A percentile compares a stretch with the other conserved stretches of the same genome.
Evolutionary conservation across 2,329 filamentous ascomycete species (phyloP).

Genomic region (Myriosclerotinia duriaeana): DNA sequence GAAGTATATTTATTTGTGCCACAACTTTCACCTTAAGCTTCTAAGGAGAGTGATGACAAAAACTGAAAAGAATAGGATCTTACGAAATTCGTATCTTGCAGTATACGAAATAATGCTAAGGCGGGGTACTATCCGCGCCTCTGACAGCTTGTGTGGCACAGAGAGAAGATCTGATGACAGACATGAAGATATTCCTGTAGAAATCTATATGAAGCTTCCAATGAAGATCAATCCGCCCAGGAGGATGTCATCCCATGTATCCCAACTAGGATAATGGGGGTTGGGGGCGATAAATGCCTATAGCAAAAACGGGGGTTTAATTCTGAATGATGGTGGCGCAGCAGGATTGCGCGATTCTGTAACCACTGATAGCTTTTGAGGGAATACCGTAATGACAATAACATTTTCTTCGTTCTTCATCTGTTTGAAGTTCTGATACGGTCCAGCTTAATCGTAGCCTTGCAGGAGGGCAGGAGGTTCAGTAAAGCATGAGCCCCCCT

Average conservation of each 20-base stretch:
- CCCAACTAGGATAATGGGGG: constrained; percentile 1
- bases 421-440: background rate
- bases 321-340: constrained; percentile 15
- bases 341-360: constrained; percentile 6
- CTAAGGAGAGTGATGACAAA: background rate
- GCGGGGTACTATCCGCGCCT: constrained; percentile 11
- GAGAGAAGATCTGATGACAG: constrained; percentile 11
- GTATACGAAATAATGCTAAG: background rate
- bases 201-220: constrained; percentile 22
- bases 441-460: background rate
- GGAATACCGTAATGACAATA: background rate
- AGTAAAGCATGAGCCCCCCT: too few relatives aligned
- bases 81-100: background rate
- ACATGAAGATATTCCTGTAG: constrained; percentile 9
- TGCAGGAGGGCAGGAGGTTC: background rate
- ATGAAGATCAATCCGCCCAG: background rate
- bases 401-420: background rate
- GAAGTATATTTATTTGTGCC: background rate
- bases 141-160: constrained; percentile 16
- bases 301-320: constrained; percentile 11
- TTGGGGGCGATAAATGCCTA: constrained; percentile 16
- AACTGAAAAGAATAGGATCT: background rate
- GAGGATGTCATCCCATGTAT: constrained; percentile 19
- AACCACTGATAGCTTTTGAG: constrained; percentile 2
- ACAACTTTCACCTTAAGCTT: constrained; percentile 5